phyloP scores from a whole-genome alignment of 768 basidiomycete species.

The Tricholoma bakamatsutake region DNA sequence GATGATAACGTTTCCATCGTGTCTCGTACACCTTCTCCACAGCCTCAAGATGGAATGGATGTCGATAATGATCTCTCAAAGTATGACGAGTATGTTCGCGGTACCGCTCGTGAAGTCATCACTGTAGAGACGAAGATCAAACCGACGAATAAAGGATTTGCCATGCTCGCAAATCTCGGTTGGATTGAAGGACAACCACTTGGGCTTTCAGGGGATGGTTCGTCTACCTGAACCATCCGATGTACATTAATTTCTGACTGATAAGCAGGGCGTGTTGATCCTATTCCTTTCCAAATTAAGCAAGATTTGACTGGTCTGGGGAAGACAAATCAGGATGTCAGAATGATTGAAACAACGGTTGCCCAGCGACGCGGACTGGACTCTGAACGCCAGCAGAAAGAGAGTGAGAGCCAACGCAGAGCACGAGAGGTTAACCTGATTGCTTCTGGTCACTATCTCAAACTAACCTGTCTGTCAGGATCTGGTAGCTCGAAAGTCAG shows the following conservation, averaged over 20 bases:
- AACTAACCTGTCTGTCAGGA: conserved; percentile 37
- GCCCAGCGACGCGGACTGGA: conserved; percentile 75
- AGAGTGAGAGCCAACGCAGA: conserved; percentile 71
- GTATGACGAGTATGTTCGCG: conserved; percentile 60
- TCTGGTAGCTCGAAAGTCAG: conserved; percentile 55
- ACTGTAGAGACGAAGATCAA: conserved; percentile 82
- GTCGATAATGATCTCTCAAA: conserved; percentile 42
- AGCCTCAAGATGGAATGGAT: conserved; percentile 43
- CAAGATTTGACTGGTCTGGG: conserved; percentile 75
- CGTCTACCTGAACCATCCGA: conserved; percentile 4
- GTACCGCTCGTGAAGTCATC: conserved; percentile 54
- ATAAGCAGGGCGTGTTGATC: conserved; percentile 67
- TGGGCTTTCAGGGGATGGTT: conserved; percentile 73
- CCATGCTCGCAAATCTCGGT: conserved; percentile 74
- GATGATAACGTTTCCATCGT: conserved; percentile 70
- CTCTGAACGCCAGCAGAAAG: conserved; percentile 75
- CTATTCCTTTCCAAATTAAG: conserved; percentile 78
- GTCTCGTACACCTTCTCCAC: conserved; percentile 75
- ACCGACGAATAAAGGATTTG: conserved; percentile 73
- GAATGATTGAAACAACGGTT: conserved; percentile 82
- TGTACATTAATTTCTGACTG: background rate
- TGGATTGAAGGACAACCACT: conserved; percentile 79
- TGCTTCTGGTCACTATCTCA: background rate
- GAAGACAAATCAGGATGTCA: conserved; percentile 71
- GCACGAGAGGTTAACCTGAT: conserved; percentile 54